Conservation (phyloP, 169 alveolate species). For the Eimeria falciformis region DNA sequence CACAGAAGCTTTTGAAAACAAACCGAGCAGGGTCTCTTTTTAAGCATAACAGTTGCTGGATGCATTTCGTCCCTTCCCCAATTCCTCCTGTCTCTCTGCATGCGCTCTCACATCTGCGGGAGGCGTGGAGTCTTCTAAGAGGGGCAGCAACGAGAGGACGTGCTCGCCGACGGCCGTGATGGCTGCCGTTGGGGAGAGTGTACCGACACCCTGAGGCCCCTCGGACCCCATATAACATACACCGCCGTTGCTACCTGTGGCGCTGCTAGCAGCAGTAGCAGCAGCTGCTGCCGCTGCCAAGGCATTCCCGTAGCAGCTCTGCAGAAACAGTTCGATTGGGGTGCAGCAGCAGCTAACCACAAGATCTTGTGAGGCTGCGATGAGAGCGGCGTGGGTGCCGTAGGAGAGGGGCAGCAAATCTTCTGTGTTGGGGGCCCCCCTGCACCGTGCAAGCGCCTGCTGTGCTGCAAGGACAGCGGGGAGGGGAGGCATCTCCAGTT, state of each 20-base stretch:
- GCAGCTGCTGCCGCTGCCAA: conserved; percentile 33
- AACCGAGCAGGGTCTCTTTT: no score
- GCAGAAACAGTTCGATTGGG: conserved; percentile 12
- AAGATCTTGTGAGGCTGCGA: conserved; percentile 30
- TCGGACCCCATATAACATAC: not conserved
- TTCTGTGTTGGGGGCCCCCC: not conserved
- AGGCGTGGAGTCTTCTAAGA: conserved; percentile 20
- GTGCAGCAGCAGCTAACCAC: conserved; percentile 49
- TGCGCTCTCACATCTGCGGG: not conserved
- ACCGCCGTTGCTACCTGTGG: not conserved
- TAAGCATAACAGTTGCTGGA: no score
- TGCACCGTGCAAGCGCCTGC: not conserved
- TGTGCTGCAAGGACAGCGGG: conserved; percentile 29
- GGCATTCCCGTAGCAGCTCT: conserved; percentile 6
- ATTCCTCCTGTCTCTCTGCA: not conserved
- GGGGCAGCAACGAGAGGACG: conserved; percentile 19
- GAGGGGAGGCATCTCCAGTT: not conserved
- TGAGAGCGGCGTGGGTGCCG: conserved; percentile 10
- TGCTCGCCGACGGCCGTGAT: conserved; percentile 26
- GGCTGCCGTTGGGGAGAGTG: not conserved
- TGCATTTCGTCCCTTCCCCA: not conserved
- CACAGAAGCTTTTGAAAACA: no score
- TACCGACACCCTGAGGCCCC: not conserved
- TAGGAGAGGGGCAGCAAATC: conserved; percentile 24
- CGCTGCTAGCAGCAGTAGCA: conserved; percentile 12